A percentile compares a stretch with the other conserved stretches of the same genome.
Conservation (phyloP, 2,329 filamentous ascomycete genomes). For the Penicillium sclerotigenum region DNA sequence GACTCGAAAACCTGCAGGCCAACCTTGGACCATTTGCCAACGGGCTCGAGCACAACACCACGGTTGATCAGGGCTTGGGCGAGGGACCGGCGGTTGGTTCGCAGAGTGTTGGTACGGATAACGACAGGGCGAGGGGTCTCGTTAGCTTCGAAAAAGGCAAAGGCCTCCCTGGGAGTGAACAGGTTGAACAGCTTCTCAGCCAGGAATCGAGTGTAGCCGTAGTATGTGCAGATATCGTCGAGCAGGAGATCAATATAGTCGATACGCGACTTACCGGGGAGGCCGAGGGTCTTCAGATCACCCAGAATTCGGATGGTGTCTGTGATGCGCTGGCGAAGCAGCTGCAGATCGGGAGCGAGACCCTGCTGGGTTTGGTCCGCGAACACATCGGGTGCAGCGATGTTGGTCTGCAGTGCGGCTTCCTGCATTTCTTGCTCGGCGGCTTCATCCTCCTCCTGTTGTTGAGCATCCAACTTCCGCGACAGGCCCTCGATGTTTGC, state of each 20-base stretch:
- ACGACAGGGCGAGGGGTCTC: slow-evolving; percentile 90
- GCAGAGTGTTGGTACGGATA: slow-evolving; percentile 93
- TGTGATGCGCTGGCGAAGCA: slow-evolving; percentile 83
- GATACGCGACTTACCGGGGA: slow-evolving; percentile 74
- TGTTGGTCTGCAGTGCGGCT: slow-evolving; percentile 86
- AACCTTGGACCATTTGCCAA: slow-evolving; percentile 98
- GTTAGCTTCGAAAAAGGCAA: slow-evolving; percentile 98
- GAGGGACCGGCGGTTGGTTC: slow-evolving; percentile 71
- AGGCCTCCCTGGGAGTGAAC: slow-evolving; percentile 88
- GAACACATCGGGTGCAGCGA: slow-evolving; percentile 67
- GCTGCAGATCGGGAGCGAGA: slow-evolving; percentile 83
- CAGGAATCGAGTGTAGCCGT: slow-evolving; percentile 92
- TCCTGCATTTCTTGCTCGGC: slow-evolving; percentile 84
- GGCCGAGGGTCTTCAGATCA: slow-evolving; percentile 77
- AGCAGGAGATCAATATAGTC: slow-evolving; percentile 86
- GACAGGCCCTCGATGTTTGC: slow-evolving; percentile 95
- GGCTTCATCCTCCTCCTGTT: slow-evolving; percentile 74
- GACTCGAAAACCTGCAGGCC: slow-evolving; percentile 95
- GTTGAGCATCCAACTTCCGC: slow-evolving; percentile 73
- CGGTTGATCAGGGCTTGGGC: slow-evolving; percentile 93
- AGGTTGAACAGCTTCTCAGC: slow-evolving; percentile 93
- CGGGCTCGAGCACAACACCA: slow-evolving; percentile 90
- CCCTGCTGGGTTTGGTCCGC: slow-evolving; percentile 59
- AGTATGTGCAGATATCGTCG: slow-evolving; percentile 92
- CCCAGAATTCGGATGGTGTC: slow-evolving; percentile 90